phyloP scores from a whole-genome alignment of 352 stramenopile species.

The Phytophthora quininea region DNA sequence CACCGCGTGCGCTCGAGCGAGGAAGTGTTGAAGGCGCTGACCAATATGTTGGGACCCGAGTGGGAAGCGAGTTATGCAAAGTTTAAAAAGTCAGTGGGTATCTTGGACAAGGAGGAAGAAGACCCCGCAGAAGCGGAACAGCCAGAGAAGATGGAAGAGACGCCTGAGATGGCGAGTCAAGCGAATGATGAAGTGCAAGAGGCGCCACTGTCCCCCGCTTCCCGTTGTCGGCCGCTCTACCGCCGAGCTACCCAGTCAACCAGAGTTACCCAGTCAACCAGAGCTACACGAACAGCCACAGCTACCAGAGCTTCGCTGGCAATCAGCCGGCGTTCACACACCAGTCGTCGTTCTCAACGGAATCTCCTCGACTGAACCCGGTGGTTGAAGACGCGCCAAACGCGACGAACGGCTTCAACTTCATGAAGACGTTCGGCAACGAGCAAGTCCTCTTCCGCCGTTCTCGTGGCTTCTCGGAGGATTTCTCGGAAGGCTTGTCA shows the following conservation, averaged over 20 bases:
- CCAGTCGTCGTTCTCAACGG: constrained; percentile 46
- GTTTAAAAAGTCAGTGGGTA: constrained; percentile 54
- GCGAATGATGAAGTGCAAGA: constrained; percentile 57
- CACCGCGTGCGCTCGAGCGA: constrained; percentile 84
- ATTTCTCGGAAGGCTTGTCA: constrained; percentile 74
- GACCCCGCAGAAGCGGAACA: constrained; percentile 31
- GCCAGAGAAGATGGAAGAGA: constrained; percentile 25
- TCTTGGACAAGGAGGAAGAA: constrained; percentile 41
- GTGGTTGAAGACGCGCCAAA: constrained; percentile 38
- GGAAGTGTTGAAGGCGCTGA: constrained; percentile 84
- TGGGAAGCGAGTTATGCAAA: constrained; percentile 82
- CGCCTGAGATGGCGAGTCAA: constrained; percentile 24
- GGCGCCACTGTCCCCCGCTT: constrained; percentile 60
- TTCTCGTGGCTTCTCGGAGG: constrained; percentile 71
- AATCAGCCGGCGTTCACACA: constrained; percentile 25
- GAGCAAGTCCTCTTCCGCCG: constrained; percentile 72
- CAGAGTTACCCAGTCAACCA: neutral
- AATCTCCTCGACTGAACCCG: constrained; percentile 49
- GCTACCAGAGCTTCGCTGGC: neutral
- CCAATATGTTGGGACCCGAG: constrained; percentile 73
- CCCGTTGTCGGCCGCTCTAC: constrained; percentile 48
- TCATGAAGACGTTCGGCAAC: constrained; percentile 70
- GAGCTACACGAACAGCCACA: too few relatives aligned
- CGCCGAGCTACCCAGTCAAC: constrained; percentile 32
- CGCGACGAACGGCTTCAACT: constrained; percentile 46